These are phyloP conservation scores for Myriangium duriaei DNA, from an alignment of 2,329 filamentous ascomycete species.

Conservation along the genomic window DNA sequence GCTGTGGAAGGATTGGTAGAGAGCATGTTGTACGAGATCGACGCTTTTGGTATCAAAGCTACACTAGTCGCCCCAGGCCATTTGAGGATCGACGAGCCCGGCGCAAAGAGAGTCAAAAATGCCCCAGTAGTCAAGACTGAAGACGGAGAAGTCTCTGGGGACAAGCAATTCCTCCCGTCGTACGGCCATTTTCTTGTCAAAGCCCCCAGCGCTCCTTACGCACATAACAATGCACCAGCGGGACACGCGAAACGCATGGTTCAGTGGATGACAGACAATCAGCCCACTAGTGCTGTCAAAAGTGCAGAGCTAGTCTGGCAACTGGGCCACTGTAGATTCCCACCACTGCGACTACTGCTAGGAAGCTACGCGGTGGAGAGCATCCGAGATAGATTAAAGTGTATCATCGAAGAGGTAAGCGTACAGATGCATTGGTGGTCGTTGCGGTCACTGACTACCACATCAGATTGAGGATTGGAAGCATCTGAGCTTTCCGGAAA, in stretches of 20 bases:
- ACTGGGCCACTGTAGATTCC: slow-evolving; percentile 86
- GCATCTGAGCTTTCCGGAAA: slow-evolving; percentile 24
- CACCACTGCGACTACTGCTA: slow-evolving; percentile 71
- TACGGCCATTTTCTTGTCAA: slow-evolving; percentile 93
- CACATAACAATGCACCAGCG: slow-evolving; percentile 64
- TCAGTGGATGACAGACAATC: slow-evolving; percentile 84
- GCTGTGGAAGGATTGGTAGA: slow-evolving; percentile 92
- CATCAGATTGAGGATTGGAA: slow-evolving; percentile 29
- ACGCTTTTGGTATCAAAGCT: slow-evolving; percentile 81
- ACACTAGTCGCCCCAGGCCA: slow-evolving; percentile 87
- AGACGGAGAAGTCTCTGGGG: slow-evolving; percentile 20
- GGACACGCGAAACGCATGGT: slow-evolving; percentile 83
- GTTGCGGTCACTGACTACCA: not conserved
- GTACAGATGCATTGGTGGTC: not conserved
- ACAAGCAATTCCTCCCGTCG: slow-evolving; percentile 44
- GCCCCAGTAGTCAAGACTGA: slow-evolving; percentile 28
- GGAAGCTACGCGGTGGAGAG: slow-evolving; percentile 94
- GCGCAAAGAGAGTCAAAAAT: slow-evolving; percentile 6
- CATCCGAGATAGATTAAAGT: slow-evolving; percentile 76
- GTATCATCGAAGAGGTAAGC: slow-evolving; percentile 77
- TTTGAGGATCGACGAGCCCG: slow-evolving; percentile 65
- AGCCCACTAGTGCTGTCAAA: slow-evolving; percentile 85
- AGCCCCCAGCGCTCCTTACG: slow-evolving; percentile 69
- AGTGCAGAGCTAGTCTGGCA: slow-evolving; percentile 90
- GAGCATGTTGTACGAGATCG: slow-evolving; percentile 91